Conservation (phyloP, 306 rosid species). For the Ceratonia siliqua region DNA sequence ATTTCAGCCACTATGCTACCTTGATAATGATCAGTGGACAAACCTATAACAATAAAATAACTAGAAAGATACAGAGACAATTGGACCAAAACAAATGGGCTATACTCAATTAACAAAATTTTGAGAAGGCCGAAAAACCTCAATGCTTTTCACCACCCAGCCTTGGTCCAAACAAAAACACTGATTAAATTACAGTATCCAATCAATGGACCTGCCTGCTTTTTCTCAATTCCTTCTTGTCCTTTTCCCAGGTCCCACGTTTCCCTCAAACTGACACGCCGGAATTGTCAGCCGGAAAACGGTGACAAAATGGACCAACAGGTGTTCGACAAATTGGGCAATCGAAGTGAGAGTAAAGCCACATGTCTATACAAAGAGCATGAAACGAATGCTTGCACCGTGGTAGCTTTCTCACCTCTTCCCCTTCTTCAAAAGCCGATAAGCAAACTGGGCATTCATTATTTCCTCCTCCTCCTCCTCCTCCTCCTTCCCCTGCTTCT, state of each 20-base stretch:
- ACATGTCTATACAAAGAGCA: slow-evolving; percentile 81
- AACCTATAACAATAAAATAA: neutral
- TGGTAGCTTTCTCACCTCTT: slow-evolving; percentile 75
- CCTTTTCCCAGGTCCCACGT: neutral
- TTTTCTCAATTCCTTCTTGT: neutral
- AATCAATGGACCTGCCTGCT: neutral
- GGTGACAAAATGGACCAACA: slow-evolving; percentile 25
- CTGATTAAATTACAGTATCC: no score
- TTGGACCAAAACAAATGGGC: slow-evolving; percentile 21
- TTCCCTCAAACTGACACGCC: neutral
- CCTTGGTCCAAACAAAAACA: neutral
- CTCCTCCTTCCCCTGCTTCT: slow-evolving; percentile 33
- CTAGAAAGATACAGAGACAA: neutral
- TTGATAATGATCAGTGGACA: neutral
- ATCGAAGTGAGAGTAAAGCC: slow-evolving; percentile 88
- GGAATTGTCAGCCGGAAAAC: slow-evolving; percentile 40
- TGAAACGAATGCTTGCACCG: slow-evolving; percentile 79
- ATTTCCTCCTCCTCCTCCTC: neutral
- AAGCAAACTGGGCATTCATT: slow-evolving; percentile 77
- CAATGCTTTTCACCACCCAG: no score
- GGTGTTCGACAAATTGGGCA: slow-evolving; percentile 91
- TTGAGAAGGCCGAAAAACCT: no score
- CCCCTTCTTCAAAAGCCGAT: slow-evolving; percentile 85
- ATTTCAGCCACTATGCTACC: neutral
- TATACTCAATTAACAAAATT: slow-evolving; percentile 13